Evolutionary conservation across 805 yeast species (phyloP).

Genomic region (Middelhovenomyces tepae): DNA sequence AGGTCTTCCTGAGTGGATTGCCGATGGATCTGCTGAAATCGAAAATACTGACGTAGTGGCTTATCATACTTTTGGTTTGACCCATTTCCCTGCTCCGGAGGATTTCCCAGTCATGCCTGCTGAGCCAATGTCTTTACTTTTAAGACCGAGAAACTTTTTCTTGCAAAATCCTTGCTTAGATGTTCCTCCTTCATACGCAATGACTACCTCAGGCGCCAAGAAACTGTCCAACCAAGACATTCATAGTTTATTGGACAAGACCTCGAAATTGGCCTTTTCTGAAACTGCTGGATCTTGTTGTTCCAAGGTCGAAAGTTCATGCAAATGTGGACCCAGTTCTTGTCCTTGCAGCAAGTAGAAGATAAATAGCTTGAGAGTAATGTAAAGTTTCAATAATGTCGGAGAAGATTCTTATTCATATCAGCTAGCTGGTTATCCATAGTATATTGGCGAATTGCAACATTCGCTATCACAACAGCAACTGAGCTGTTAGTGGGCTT

Average conservation of each 20-base stretch:
- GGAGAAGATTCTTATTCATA: too few species aligned
- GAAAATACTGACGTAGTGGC: constrained; percentile 59
- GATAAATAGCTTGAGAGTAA: too few species aligned
- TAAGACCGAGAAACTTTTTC: constrained; percentile 76
- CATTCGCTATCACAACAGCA: too few species aligned
- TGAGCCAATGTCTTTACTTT: constrained; percentile 64
- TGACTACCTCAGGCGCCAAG: constrained; percentile 39
- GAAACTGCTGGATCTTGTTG: constrained; percentile 2
- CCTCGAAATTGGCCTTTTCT: constrained; percentile 46
- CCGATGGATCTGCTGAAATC: constrained; percentile 23
- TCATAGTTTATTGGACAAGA: constrained; percentile 31
- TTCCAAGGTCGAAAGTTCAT: too few species aligned
- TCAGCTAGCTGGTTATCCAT: too few species aligned
- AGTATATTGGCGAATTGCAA: too few species aligned
- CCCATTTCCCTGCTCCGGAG: constrained; percentile 84
- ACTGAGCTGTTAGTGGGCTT: too few species aligned
- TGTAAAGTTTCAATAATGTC: too few species aligned
- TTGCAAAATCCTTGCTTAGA: constrained; percentile 70
- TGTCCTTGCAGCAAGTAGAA: too few species aligned
- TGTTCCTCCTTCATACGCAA: constrained; percentile 53
- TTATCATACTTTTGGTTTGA: constrained; percentile 77
- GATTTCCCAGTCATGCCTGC: constrained; percentile 89
- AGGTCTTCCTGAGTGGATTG: constrained; percentile 25
- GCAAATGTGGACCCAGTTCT: too few species aligned
- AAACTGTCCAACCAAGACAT: constrained; percentile 25